Base-by-base conservation (phyloP, 257 asterid species). In the Solanum chilense region DNA sequence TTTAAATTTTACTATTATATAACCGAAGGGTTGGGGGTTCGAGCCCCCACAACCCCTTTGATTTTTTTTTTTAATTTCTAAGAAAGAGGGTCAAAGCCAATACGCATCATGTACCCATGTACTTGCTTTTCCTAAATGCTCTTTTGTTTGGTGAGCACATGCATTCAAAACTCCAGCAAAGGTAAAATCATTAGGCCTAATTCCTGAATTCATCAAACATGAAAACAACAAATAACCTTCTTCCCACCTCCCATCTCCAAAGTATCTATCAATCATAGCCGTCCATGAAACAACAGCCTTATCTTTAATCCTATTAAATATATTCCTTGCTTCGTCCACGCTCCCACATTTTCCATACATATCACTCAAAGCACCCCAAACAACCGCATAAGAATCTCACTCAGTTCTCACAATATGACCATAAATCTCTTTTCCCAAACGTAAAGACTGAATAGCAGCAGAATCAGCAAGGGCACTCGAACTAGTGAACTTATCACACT, bases 311-410 rank as follows among this genome's bases (percentile, higher is more conserved):
- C 86, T 87, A 80, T 94, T 94, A 58, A 95, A 95, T 86, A 94
- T 91, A 86, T 89, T 86, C 64, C 93, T 92, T 7, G 98, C 98
- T 86, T 93, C 98, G 8, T 90, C 87, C 42, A 95, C 66, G 69
- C 93, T 95, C 85, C 98, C 97, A 74, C 98, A 95, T 92, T 93
- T 95, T 41, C 98, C 96, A 86, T 95, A 95, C 91, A 92, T 91
- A 76, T 94, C 95, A 86, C 94, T 84, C 85, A 95, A 89, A 35
- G 98, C 96, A 93, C 97, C 91, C 93, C 93, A 92, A 85, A 95
- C 93, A 44, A 92, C 93, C 0, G 95, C 94, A 92, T 94, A 96
- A n/a, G 97, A 91, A 89, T 92, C 95, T 88, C 90, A 89, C 33
- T 93, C 93, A 6, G 91, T 92, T 86, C 97, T 84, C 69, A 91